Percentiles rank a stretch among this genome's conserved stretches.
Evolutionary conservation across 23 red algal species (phyloP).

Genomic region (Gracilariopsis chorda): DNA sequence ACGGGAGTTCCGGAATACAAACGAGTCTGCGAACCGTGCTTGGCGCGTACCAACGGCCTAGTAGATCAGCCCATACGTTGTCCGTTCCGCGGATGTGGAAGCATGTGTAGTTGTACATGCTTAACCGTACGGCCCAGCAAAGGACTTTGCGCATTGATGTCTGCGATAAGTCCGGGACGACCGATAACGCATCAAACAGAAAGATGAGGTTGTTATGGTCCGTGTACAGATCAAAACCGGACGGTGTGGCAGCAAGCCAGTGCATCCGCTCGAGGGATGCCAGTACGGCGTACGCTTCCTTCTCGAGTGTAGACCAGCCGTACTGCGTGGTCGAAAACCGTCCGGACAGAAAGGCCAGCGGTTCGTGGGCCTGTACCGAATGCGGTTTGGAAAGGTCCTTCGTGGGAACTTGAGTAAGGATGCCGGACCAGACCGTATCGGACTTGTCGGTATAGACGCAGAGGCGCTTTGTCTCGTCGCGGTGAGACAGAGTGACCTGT

Average conservation of each 20-base stretch:
- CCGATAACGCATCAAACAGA: neutral
- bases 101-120: neutral
- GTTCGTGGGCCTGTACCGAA: neutral
- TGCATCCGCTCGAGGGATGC: neutral
- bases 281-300: neutral
- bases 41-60: neutral
- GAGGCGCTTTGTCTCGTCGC: neutral
- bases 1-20: neutral
- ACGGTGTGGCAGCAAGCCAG: neutral
- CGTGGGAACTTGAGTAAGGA: neutral
- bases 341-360: neutral
- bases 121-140: neutral
- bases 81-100: neutral
- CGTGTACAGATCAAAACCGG: neutral
- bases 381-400: neutral
- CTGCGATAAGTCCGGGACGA: neutral
- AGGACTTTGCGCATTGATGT: neutral
- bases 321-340: neutral
- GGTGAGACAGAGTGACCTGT: neutral
- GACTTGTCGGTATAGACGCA: neutral
- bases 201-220: conserved; percentile 18
- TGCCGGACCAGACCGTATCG: neutral
- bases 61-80: neutral
- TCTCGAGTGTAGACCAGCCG: neutral
- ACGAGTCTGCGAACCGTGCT: neutral